Conservation (phyloP, 176 grass and related monocot species). For the Urochloa ruziziensis region DNA sequence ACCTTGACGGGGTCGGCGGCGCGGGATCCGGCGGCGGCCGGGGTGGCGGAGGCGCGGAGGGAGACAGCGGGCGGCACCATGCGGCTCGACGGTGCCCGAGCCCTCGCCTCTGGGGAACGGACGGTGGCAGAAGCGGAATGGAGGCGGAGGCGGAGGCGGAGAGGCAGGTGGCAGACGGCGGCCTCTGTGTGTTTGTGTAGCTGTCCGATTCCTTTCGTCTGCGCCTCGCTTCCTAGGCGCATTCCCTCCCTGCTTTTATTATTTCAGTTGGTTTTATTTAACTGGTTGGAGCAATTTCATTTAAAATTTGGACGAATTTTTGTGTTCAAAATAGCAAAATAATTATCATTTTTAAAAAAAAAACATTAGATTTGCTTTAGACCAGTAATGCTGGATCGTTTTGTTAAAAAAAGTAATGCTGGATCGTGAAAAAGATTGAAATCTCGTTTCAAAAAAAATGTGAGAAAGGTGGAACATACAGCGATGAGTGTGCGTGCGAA, state of each 20-base stretch:
- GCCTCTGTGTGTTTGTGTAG: background rate
- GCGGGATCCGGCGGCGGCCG: slow-evolving; percentile 42
- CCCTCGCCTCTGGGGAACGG: background rate
- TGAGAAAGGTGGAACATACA: no score
- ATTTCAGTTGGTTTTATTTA: background rate
- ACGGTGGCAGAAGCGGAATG: no score
- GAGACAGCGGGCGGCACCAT: slow-evolving; percentile 56
- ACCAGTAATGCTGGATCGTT: no score
- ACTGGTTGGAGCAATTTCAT: background rate
- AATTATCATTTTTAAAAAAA: background rate
- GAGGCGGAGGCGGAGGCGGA: background rate
- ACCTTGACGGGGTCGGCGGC: slow-evolving; percentile 50
- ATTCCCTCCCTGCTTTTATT: background rate
- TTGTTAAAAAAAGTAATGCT: no score
- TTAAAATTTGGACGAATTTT: background rate
- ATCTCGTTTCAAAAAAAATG: no score
- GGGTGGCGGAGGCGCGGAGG: slow-evolving; percentile 41
- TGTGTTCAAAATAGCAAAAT: background rate
- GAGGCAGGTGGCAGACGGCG: background rate
- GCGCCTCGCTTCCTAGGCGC: background rate
- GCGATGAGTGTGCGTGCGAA: background rate
- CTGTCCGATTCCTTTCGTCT: background rate
- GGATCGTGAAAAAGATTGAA: background rate
- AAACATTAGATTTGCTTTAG: background rate
- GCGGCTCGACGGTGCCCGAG: background rate